These are phyloP conservation scores for Neonectria sp. DNA, from an alignment of 2,329 filamentous ascomycete species.

Conservation along the genomic window DNA sequence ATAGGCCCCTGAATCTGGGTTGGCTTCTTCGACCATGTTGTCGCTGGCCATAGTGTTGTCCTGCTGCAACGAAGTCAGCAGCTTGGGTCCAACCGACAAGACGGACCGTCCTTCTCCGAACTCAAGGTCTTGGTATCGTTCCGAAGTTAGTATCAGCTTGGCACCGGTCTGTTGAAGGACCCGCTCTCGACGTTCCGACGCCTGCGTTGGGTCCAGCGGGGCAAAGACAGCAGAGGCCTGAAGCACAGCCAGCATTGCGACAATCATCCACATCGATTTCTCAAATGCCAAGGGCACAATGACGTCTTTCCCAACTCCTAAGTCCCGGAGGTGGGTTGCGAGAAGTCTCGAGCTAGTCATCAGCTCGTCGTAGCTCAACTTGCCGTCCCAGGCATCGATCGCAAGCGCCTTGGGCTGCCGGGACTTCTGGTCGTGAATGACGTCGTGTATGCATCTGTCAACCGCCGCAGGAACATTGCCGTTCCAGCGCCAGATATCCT, in stretches of 20 bases:
- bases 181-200: no score
- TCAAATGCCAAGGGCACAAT: slow-evolving; percentile 5
- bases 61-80: slow-evolving; percentile 5
- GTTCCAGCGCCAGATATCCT: slow-evolving; percentile 40
- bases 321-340: background rate
- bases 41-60: background rate
- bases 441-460: slow-evolving; percentile 38
- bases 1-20: slow-evolving; percentile 11
- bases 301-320: background rate
- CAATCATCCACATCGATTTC: slow-evolving; percentile 9
- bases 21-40: background rate
- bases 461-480: slow-evolving; percentile 20
- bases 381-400: slow-evolving; percentile 42
- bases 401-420: slow-evolving; percentile 44
- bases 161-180: background rate
- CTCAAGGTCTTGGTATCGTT: slow-evolving; percentile 15
- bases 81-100: slow-evolving; percentile 15
- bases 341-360: background rate
- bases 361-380: background rate
- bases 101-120: slow-evolving; percentile 10
- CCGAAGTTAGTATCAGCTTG: slow-evolving; percentile 2
- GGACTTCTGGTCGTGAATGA: slow-evolving; percentile 31
- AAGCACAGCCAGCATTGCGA: background rate
- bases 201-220: background rate
- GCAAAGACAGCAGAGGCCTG: slow-evolving; percentile 3